Evolutionary conservation across 192 early-diverging fungal genomes (phyloP).

Genomic region (Backusella australiensis): DNA sequence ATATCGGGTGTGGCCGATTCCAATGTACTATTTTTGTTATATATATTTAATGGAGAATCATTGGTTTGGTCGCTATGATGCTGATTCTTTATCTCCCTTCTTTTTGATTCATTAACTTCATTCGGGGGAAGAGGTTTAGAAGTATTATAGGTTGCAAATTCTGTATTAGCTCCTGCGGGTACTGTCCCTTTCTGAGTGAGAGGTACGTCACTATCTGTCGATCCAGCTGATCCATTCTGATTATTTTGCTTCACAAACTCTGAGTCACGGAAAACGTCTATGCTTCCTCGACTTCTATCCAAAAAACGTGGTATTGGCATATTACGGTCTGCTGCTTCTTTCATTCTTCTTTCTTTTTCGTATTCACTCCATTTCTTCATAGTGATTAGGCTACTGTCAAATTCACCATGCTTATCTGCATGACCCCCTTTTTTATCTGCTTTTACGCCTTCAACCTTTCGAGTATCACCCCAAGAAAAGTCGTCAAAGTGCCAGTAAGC

Average conservation of each 20-base stretch:
- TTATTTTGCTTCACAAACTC: not conserved
- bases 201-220: conserved; percentile 27
- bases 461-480: conserved; percentile 83
- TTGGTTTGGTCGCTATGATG: not conserved
- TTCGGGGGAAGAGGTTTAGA: not conserved
- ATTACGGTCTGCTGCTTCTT: not conserved
- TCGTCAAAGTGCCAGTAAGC: conserved; percentile 92
- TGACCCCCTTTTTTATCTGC: conserved; percentile 51
- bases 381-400: conserved; percentile 69
- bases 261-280: conserved; percentile 25
- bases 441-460: conserved; percentile 57
- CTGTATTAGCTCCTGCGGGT: conserved; percentile 4
- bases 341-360: conserved; percentile 18
- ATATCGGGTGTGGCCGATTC: not conserved
- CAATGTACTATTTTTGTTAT: not conserved
- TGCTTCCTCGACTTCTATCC: conserved; percentile 11
- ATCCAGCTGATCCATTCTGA: conserved; percentile 32
- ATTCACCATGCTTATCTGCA: conserved; percentile 67
- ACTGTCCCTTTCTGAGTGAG: conserved; percentile 16
- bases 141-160: not conserved
- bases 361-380: conserved; percentile 80
- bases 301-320: conserved; percentile 24
- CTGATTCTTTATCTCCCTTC: not conserved
- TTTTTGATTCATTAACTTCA: not conserved
- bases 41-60: not conserved